Base-by-base conservation (phyloP, 2,329 filamentous ascomycete genomes). In the Fonsecaea nubica region DNA sequence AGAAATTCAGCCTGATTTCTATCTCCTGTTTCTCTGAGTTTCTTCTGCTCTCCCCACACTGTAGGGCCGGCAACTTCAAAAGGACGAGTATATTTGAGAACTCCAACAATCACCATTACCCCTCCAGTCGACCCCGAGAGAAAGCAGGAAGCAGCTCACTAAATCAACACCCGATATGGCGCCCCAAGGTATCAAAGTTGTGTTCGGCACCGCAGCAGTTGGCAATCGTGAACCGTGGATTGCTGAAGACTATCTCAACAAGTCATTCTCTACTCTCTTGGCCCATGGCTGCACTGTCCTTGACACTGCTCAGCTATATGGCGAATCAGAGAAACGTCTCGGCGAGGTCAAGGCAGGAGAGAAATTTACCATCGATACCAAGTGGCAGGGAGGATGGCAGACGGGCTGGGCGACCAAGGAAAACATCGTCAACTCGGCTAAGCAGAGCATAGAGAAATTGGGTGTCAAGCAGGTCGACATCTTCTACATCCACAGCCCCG, bases 331-430 rank as follows among this genome's bases (percentile, higher is more conserved):
- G 69, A 73, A 74, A 33, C 72, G 76, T 15, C 76, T 85, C 0
- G 82, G 82, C 57, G 65, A 77, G 18, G 68, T 75, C 36, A 74
- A 77, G 3, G 80, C 79, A 13, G 76, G 77, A 38, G 75, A 79
- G 1, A 71, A 76, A 38, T 84, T 84, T 73, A 74, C 70, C 42
- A 77, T 85, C 70, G 81, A 83, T 73, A 83, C 81, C 56, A 84
- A 84, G 68, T 74, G 78, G 38, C 67, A 71, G 8, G 77, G 77
- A 13, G 81, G 81, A 30, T 80, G 80, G 66, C 50, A 36, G 12
- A 54, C 50, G 12, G 63, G 64, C 25, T 61, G 42, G 45, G 62
- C 65, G 6, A 69, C 54, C 30, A 65, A 66, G 45, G 71, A 72
- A 15, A 70, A 65, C n/a, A 68, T 72, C 42, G 30, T 72, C 68